Percentiles rank a stretch among this genome's conserved stretches.
Conservation (phyloP, 805 yeast genomes). For the Scheffersomyces amazonensis region DNA sequence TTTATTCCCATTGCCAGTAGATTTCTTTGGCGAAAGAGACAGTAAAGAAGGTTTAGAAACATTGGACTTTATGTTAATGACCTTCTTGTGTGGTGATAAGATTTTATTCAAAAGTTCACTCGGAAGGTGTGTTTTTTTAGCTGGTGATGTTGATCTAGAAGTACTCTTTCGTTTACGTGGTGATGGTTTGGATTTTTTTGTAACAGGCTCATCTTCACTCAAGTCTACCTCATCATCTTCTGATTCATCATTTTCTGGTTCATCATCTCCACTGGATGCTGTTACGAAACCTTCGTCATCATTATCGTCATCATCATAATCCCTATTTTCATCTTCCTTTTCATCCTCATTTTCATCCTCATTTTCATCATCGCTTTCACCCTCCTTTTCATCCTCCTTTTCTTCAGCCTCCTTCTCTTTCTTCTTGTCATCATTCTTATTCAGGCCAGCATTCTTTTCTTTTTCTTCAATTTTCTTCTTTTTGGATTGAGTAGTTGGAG, state of each 20-base stretch:
- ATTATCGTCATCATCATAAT: constrained; percentile 3
- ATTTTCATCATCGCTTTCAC: constrained; percentile 5
- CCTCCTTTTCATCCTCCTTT: constrained; percentile 5
- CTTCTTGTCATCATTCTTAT: too few relatives aligned
- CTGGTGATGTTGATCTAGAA: constrained; percentile 3
- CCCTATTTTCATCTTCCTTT: constrained; percentile 19
- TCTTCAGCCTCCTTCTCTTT: constrained; percentile 5
- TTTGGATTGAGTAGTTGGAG: constrained; percentile 7
- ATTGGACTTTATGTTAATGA: constrained; percentile 22
- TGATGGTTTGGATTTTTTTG: constrained; percentile 3
- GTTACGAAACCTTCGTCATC: constrained; percentile 2
- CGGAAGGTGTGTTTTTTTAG: constrained; percentile 3
- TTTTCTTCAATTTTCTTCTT: constrained; percentile 10
- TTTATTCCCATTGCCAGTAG: background rate
- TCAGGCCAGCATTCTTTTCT: too few relatives aligned
- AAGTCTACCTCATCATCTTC: constrained; percentile 6
- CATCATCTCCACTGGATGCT: constrained; percentile 2
- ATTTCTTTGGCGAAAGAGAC: constrained; percentile 15
- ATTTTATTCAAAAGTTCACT: background rate
- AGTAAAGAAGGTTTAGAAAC: constrained; percentile 9
- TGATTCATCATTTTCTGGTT: constrained; percentile 8
- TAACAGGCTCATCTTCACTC: constrained; percentile 4
- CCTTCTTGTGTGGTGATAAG: constrained; percentile 15
- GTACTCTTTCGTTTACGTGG: constrained; percentile 5
- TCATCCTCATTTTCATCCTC: constrained; percentile 11